Evolutionary conservation across 257 asterid genomes (phyloP).

Genomic region (Penstemon barbatus): DNA sequence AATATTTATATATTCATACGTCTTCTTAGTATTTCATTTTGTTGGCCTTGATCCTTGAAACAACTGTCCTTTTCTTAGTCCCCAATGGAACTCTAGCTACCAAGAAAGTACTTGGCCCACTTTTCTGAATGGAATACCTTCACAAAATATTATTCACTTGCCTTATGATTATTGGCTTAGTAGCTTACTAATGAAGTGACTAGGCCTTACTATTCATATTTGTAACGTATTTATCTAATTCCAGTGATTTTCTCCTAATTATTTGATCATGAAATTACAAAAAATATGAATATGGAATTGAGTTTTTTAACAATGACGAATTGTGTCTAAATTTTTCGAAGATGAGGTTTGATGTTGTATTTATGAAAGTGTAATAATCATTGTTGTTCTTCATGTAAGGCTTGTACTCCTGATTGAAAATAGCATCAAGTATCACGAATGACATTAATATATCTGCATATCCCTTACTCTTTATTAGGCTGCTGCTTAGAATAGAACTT

Average conservation of each 20-base stretch:
- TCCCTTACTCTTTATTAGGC: neutral
- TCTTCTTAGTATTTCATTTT: neutral
- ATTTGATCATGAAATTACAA: neutral
- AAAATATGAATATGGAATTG: neutral
- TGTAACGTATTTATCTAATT: neutral
- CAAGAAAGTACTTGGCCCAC: too few species aligned
- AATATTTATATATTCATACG: neutral
- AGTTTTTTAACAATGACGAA: too few species aligned
- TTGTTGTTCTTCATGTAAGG: neutral
- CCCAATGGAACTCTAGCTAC: neutral
- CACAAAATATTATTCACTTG: neutral
- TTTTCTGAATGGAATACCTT: too few species aligned
- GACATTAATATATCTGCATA: neutral
- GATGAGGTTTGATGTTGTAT: constrained; percentile 1
- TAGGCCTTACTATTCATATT: neutral
- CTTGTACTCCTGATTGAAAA: neutral
- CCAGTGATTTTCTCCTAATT: neutral
- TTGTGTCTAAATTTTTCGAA: neutral
- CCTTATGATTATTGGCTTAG: constrained; percentile 1
- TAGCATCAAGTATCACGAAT: neutral
- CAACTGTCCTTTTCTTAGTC: neutral
- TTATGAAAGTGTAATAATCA: neutral
- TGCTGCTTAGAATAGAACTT: neutral
- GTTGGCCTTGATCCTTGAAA: neutral
- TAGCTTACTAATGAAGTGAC: neutral